A percentile compares a stretch with the other conserved stretches of the same genome.
Conservation (phyloP, 495 filamentous ascomycete species). For the Penicillium mononematosum region DNA sequence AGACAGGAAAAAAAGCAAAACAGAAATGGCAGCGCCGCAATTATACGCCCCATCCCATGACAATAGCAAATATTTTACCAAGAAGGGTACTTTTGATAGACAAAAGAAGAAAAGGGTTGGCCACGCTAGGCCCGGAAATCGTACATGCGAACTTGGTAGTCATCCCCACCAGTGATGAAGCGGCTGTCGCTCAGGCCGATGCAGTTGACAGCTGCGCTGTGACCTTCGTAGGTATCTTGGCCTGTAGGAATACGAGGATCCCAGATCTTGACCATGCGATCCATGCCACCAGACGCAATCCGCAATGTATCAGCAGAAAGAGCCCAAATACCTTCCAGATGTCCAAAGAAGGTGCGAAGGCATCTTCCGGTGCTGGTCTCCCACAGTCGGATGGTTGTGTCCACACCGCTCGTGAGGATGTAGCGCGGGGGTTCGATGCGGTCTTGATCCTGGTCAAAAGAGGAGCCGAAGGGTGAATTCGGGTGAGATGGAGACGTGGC, state of each 20-base stretch:
- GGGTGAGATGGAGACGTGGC: slow-evolving; percentile 39
- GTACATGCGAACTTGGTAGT: slow-evolving; percentile 85
- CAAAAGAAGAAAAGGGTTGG: slow-evolving; percentile 8
- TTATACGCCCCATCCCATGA: background rate
- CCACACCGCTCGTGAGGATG: slow-evolving; percentile 88
- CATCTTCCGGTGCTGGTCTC: slow-evolving; percentile 79
- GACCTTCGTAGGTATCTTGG: slow-evolving; percentile 86
- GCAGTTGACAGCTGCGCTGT: slow-evolving; percentile 87
- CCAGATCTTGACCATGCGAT: slow-evolving; percentile 97
- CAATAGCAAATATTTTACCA: background rate
- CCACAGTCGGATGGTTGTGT: slow-evolving; percentile 91
- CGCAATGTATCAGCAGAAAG: slow-evolving; percentile 88
- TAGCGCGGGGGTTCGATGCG: slow-evolving; percentile 77
- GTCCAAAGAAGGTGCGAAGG: slow-evolving; percentile 90
- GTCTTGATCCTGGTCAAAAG: slow-evolving; percentile 56
- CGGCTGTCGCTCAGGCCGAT: slow-evolving; percentile 84
- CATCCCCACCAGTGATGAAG: slow-evolving; percentile 88
- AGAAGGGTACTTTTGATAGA: background rate
- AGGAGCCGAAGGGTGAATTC: slow-evolving; percentile 53
- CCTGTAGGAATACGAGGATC: slow-evolving; percentile 87
- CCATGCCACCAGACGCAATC: slow-evolving; percentile 84
- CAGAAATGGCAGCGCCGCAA: background rate
- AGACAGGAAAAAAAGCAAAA: background rate
- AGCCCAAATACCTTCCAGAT: slow-evolving; percentile 94
- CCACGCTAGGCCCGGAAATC: slow-evolving; percentile 61